Percentiles rank a stretch among this genome's conserved stretches.
Evolutionary conservation across 345 rosid genomes (phyloP).

Genomic region (Lepidium sativum): DNA sequence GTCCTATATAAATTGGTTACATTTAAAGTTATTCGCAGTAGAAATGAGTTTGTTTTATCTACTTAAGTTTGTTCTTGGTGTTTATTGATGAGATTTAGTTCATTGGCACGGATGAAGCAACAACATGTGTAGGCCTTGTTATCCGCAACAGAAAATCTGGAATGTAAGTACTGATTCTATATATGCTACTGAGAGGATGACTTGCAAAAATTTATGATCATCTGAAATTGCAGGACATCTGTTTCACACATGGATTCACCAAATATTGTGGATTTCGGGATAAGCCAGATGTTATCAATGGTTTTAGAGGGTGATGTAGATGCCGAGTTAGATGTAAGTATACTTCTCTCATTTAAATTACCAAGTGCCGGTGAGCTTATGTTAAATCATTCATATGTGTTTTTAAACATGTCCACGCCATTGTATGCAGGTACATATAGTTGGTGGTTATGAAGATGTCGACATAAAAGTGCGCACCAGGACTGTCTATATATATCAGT

Average conservation of each 20-base stretch:
- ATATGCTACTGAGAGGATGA: background rate
- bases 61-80: background rate
- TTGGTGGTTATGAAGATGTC: conserved; percentile 80
- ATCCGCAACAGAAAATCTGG: conserved; percentile 59
- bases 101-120: conserved; percentile 82
- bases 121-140: conserved; percentile 74
- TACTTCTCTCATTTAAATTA: background rate
- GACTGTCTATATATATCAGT: conserved; percentile 7
- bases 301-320: conserved; percentile 31
- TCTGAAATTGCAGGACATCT: conserved; percentile 56
- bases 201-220: background rate
- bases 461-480: conserved; percentile 40
- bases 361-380: background rate
- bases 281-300: conserved; percentile 58
- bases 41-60: background rate
- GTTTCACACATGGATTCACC: too few relatives aligned
- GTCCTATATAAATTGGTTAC: background rate
- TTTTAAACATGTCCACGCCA: background rate
- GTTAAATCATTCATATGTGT: background rate
- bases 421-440: conserved; percentile 60
- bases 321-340: conserved; percentile 58
- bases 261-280: conserved; percentile 49
- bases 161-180: conserved; percentile 41
- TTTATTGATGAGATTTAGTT: conserved; percentile 31
- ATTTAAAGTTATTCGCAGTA: background rate